Percentiles rank a stretch among this genome's conserved stretches.
Conservation (phyloP, 2,329 filamentous ascomycete genomes). For the Teratosphaeria destructans region DNA sequence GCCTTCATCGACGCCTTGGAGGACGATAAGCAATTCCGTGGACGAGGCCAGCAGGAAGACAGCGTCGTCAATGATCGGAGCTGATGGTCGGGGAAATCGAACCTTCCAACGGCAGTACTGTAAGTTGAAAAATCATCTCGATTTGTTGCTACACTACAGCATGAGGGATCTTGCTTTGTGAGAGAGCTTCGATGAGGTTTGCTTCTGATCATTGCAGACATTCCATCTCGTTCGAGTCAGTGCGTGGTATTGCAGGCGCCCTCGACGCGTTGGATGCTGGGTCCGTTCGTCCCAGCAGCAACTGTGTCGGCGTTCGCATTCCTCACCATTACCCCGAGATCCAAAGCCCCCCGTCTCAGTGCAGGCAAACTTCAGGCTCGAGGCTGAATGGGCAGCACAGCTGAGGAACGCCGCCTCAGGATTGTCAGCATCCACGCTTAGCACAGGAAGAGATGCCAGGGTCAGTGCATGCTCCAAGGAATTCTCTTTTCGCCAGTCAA, state of each 20-base stretch:
- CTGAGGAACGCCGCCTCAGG: no score
- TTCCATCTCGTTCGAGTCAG: neutral
- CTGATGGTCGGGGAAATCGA: conserved; percentile 7
- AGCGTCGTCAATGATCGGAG: conserved; percentile 19
- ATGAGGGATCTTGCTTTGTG: conserved; percentile 22
- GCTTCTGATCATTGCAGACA: conserved; percentile 9
- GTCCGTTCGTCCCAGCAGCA: neutral
- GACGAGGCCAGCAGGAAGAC: conserved; percentile 24
- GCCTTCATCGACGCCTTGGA: conserved; percentile 47
- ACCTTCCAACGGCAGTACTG: conserved; percentile 18
- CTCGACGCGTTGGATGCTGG: neutral
- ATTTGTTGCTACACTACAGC: conserved; percentile 19
- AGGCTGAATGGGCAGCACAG: no score
- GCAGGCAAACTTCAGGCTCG: no score
- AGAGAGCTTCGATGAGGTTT: conserved; percentile 18
- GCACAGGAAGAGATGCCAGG: no score
- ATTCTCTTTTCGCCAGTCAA: no score
- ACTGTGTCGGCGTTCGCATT: neutral
- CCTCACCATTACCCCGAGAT: no score
- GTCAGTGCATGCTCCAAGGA: no score
- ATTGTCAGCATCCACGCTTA: no score
- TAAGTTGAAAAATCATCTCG: conserved; percentile 18
- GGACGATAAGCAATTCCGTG: conserved; percentile 39
- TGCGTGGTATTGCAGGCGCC: no score
- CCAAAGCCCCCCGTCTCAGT: no score